Evolutionary conservation across 169 alveolate genomes (phyloP).

Genomic region (Cryptosporidium bovis): DNA sequence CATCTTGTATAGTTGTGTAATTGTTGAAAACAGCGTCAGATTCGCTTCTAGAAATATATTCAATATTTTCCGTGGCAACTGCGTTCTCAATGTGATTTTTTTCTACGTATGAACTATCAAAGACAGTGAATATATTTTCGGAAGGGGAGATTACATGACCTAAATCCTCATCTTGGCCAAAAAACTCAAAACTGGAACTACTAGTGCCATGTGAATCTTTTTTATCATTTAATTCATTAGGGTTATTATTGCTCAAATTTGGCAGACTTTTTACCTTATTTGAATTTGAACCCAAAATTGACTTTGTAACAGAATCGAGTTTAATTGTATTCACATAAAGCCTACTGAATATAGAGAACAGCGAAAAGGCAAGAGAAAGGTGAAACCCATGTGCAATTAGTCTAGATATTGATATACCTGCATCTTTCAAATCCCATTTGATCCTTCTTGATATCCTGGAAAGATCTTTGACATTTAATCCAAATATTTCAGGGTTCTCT

Average conservation of each 20-base stretch:
- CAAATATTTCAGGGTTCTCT: constrained; percentile 24
- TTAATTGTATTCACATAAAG: constrained; percentile 13
- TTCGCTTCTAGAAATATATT: no score
- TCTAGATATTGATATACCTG: constrained; percentile 63
- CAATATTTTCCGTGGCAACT: neutral
- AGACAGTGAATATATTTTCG: neutral
- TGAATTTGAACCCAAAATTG: neutral
- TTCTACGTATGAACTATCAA: neutral
- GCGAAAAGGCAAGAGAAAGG: constrained; percentile 24
- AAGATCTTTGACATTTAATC: constrained; percentile 24
- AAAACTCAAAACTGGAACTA: neutral
- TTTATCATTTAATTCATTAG: neutral
- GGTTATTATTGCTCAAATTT: neutral
- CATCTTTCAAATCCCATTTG: constrained; percentile 55
- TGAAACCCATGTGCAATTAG: constrained; percentile 56
- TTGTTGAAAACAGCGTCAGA: neutral
- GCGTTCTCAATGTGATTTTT: neutral
- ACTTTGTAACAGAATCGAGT: neutral
- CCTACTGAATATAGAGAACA: constrained; percentile 43
- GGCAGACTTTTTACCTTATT: neutral
- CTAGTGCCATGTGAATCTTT: neutral
- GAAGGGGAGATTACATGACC: neutral
- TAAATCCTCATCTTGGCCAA: constrained; percentile 18
- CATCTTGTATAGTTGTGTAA: neutral
- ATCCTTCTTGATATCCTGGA: constrained; percentile 34